phyloP scores from a whole-genome alignment of 768 basidiomycete species.

The Lactarius sanguifluus region DNA sequence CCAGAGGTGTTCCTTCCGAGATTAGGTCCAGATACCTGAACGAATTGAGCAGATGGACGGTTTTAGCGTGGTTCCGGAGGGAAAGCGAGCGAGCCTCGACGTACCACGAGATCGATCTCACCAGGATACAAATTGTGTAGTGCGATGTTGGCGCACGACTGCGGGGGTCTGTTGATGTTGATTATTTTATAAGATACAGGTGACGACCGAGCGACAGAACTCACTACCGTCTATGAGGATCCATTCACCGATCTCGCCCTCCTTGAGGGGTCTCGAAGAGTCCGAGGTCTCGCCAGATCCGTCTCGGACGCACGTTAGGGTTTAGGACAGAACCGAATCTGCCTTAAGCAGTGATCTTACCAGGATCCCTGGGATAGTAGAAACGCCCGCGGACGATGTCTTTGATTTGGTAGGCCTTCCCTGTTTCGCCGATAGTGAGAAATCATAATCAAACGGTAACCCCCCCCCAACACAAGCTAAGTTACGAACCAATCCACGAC shows the following conservation, averaged over 20 bases:
- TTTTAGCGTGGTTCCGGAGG: neutral
- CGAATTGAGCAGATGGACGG: constrained; percentile 44
- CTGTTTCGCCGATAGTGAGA: constrained; percentile 38
- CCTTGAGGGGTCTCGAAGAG: constrained; percentile 61
- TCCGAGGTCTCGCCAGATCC: constrained; percentile 66
- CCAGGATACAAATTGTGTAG: constrained; percentile 85
- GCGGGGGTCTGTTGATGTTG: constrained; percentile 71
- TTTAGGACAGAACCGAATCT: neutral
- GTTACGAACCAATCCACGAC: constrained; percentile 76
- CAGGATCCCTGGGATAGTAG: constrained; percentile 69
- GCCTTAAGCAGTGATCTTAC: constrained; percentile 35
- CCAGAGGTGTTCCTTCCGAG: constrained; percentile 82
- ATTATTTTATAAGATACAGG: neutral
- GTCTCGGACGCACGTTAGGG: constrained; percentile 40
- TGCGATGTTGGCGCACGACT: constrained; percentile 86
- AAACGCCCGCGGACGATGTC: constrained; percentile 68
- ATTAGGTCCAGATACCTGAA: constrained; percentile 82
- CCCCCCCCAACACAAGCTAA: neutral
- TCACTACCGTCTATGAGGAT: constrained; percentile 82
- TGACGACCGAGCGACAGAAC: constrained; percentile 30
- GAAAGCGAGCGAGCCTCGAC: constrained; percentile 30
- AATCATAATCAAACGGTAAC: neutral
- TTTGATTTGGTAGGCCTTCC: constrained; percentile 79
- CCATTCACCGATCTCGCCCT: constrained; percentile 87
- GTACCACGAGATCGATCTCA: constrained; percentile 85